Evolutionary conservation across 2,329 filamentous ascomycete species (phyloP).

Genomic region (Tolypocladium tropicale): DNA sequence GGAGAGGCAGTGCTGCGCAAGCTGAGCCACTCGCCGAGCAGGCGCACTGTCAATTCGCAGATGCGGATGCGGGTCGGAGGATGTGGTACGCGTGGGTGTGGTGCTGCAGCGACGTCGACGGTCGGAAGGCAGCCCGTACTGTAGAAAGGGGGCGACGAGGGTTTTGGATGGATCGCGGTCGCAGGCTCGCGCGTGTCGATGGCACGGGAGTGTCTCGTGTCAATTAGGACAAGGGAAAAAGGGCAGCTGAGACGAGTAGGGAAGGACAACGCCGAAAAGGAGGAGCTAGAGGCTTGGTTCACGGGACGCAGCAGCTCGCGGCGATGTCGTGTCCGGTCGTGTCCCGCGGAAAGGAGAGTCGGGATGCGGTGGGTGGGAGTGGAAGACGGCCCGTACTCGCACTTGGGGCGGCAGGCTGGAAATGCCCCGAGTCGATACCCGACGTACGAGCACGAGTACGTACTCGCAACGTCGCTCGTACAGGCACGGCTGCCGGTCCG

Average conservation of each 20-base stretch:
- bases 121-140: background rate
- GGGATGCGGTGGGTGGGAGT: background rate
- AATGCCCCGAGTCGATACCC: too few relatives aligned
- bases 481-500: background rate
- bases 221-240: background rate
- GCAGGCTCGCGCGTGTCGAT: constrained; percentile 3
- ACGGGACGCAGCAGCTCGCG: background rate
- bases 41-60: background rate
- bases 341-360: background rate
- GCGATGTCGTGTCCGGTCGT: background rate
- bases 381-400: background rate
- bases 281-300: background rate
- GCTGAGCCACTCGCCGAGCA: background rate
- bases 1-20: background rate
- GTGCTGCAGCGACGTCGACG: background rate
- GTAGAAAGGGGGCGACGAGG: background rate
- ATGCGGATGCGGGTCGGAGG: background rate
- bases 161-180: background rate
- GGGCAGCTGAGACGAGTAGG: background rate
- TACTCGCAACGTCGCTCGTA: background rate
- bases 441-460: background rate
- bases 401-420: background rate
- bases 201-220: constrained; percentile 1
- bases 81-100: background rate
- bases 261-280: background rate